Conservation (phyloP, 2,329 filamentous ascomycete genomes). For the Microsporum canis region DNA sequence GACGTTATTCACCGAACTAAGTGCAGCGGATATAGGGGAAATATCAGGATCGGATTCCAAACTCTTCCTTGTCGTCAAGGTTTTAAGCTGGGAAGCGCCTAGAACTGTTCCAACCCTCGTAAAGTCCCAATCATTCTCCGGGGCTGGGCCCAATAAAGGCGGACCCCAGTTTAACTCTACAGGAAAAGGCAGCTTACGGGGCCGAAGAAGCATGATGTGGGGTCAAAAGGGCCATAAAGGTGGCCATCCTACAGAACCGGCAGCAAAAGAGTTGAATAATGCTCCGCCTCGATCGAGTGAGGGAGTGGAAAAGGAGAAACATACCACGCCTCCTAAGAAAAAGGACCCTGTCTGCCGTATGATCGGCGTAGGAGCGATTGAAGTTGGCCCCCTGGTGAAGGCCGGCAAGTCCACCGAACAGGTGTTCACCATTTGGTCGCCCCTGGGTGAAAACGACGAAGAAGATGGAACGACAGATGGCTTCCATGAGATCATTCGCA, state of each 20-base stretch:
- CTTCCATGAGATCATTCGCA: conserved; percentile 62
- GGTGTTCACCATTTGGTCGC: conserved; percentile 65
- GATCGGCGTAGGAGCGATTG: conserved; percentile 65
- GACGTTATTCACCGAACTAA: conserved; percentile 80
- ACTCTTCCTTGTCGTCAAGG: conserved; percentile 72
- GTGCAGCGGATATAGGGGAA: conserved; percentile 60
- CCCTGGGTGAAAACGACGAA: conserved; percentile 45
- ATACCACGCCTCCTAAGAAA: conserved; percentile 22
- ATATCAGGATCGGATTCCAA: conserved; percentile 53
- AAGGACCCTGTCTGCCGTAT: conserved; percentile 47
- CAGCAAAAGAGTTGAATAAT: conserved; percentile 20
- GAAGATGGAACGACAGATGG: conserved; percentile 50
- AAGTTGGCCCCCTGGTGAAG: conserved; percentile 63
- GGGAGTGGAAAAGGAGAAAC: conserved; percentile 20
- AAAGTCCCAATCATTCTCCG: conserved; percentile 24
- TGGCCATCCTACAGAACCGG: conserved; percentile 21
- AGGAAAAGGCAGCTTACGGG: conserved; percentile 28
- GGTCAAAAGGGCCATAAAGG: conserved; percentile 25
- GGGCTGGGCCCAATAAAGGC: conserved; percentile 23
- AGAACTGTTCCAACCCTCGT: conserved; percentile 18
- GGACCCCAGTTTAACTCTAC: conserved; percentile 22
- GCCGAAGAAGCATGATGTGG: conserved; percentile 38
- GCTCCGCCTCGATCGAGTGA: conserved; percentile 23
- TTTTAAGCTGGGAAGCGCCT: conserved; percentile 50
- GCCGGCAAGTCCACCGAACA: conserved; percentile 62